Percentiles rank a stretch among this genome's conserved stretches.
Evolutionary conservation across 1,139 yeast species (phyloP).

Genomic region (Kodamaea suecica): DNA sequence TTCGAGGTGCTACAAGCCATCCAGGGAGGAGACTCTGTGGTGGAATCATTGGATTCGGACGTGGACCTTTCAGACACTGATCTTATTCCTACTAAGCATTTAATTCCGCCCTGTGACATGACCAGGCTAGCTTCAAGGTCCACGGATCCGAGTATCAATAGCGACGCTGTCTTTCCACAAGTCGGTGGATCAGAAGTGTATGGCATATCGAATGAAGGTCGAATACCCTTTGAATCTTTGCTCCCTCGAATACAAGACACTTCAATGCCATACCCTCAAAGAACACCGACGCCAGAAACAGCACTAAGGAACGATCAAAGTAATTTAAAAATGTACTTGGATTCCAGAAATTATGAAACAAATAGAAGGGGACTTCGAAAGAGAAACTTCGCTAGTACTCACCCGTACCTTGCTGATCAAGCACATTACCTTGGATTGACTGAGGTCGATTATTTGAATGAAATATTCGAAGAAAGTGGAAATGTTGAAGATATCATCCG

Average conservation of each 20-base stretch:
- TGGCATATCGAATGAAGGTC: too few relatives aligned
- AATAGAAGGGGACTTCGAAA: constrained; percentile 37
- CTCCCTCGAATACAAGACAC: too few relatives aligned
- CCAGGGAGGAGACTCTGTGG: too few relatives aligned
- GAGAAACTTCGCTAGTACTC: constrained; percentile 45
- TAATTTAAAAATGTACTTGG: constrained; percentile 16
- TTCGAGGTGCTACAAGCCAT: background rate
- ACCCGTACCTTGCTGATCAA: constrained; percentile 48
- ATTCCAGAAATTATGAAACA: constrained; percentile 15
- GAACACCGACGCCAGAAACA: too few relatives aligned
- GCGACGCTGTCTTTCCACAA: too few relatives aligned
- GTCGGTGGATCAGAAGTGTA: too few relatives aligned
- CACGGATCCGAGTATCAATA: too few relatives aligned
- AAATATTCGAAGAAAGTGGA: constrained; percentile 32
- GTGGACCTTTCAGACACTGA: background rate
- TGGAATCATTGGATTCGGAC: too few relatives aligned
- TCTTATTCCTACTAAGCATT: background rate
- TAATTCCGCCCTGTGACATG: too few relatives aligned
- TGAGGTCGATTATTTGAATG: constrained; percentile 35
- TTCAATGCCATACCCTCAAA: too few relatives aligned
- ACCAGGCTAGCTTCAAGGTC: too few relatives aligned
- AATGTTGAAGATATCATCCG: constrained; percentile 35
- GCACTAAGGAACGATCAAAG: constrained; percentile 12
- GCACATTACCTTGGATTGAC: constrained; percentile 46
- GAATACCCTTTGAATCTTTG: too few relatives aligned